These are phyloP conservation scores for Tardiomyces digboiensis DNA, from an alignment of 1,139 yeast species.

Conservation along the genomic window DNA sequence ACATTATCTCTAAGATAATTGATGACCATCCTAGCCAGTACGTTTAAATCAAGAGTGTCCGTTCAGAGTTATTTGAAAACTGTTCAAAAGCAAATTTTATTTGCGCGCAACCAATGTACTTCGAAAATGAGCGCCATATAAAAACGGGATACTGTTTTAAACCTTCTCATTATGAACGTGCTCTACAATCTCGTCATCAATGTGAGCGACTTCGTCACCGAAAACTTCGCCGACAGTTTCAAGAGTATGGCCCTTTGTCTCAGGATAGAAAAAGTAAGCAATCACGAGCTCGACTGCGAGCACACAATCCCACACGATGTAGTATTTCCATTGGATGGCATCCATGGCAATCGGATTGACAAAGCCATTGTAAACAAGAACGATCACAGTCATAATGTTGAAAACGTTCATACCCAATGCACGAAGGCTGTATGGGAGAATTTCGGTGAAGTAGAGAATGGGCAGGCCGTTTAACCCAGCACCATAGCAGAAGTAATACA, in stretches of 20 bases:
- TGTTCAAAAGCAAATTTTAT: no score
- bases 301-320: conserved; percentile 29
- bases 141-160: no score
- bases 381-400: conserved; percentile 16
- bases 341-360: conserved; percentile 33
- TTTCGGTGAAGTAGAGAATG: conserved; percentile 30
- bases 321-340: conserved; percentile 27
- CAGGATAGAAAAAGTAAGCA: conserved; percentile 39
- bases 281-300: conserved; percentile 50
- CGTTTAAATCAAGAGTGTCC: no score
- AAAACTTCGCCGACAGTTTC: conserved; percentile 39
- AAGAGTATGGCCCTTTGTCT: conserved; percentile 31
- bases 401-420: conserved; percentile 24
- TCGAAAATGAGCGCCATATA: no score
- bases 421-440: conserved; percentile 31
- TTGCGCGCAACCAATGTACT: no score
- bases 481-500: conserved; percentile 5
- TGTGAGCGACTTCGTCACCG: background rate
- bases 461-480: conserved; percentile 20
- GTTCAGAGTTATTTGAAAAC: no score
- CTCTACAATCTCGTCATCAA: background rate
- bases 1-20: no score
- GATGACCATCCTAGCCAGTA: no score
- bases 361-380: conserved; percentile 33
- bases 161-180: background rate